Percentiles rank a stretch among this genome's conserved stretches.
These are phyloP conservation scores for Dipteronia sinensis DNA, from an alignment of 345 rosid genomes.

Conservation along the genomic window DNA sequence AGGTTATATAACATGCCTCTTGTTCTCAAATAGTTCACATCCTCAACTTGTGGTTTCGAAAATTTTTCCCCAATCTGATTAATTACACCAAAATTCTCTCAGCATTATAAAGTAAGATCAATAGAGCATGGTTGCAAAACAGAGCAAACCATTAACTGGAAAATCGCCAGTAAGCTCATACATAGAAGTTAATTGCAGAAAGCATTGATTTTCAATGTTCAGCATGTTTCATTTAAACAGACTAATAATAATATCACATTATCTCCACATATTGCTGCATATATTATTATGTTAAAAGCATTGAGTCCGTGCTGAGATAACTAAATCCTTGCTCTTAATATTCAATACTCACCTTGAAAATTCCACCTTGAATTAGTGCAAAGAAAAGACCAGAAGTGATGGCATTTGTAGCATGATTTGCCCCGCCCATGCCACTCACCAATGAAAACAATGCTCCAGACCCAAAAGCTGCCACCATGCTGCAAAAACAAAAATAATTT, in stretches of 20 bases:
- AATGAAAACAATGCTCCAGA: slow-evolving; percentile 84
- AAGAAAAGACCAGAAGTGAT: slow-evolving; percentile 74
- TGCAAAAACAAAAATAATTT: slow-evolving; percentile 34
- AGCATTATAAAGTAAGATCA: background rate
- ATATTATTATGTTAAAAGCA: background rate
- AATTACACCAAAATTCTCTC: slow-evolving; percentile 26
- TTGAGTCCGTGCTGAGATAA: background rate
- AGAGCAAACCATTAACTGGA: background rate
- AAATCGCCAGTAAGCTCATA: background rate
- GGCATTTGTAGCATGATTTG: slow-evolving; percentile 72
- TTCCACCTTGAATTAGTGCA: slow-evolving; percentile 78
- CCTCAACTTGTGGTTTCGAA: slow-evolving; percentile 62
- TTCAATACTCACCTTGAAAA: slow-evolving; percentile 65
- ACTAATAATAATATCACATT: background rate
- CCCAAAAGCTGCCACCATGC: slow-evolving; percentile 96
- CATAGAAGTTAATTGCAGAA: background rate
- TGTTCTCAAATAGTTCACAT: slow-evolving; percentile 51
- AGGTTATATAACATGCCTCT: slow-evolving; percentile 66
- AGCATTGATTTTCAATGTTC: background rate
- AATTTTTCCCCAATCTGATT: slow-evolving; percentile 74
- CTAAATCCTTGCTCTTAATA: background rate
- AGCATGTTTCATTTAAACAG: background rate
- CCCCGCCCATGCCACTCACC: slow-evolving; percentile 81
- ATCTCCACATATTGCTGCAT: background rate
- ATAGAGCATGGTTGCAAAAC: background rate